Percentiles rank a stretch among this genome's conserved stretches.
Conservation (phyloP, 2,329 filamentous ascomycete genomes). For the Pseudogymnoascus sp. region DNA sequence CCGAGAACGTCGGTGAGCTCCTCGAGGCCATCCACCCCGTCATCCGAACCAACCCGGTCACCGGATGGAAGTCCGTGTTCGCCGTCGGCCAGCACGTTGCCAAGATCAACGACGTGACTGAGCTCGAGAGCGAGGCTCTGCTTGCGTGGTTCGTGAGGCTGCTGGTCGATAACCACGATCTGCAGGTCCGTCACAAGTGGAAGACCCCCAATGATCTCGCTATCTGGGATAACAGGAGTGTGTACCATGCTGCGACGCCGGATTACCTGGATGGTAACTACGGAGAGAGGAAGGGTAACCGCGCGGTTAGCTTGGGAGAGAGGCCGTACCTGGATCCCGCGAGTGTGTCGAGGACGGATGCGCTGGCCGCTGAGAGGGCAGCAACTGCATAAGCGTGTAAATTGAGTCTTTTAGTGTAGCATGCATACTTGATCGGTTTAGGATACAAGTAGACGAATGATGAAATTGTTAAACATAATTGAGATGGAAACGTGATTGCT, state of each 20-base stretch:
- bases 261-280: constrained; percentile 39
- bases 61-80: constrained; percentile 50
- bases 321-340: constrained; percentile 42
- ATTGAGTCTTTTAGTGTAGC: not conserved
- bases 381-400: not conserved
- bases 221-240: constrained; percentile 51
- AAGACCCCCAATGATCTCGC: constrained; percentile 32
- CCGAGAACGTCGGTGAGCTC: constrained; percentile 41
- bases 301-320: constrained; percentile 44
- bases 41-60: constrained; percentile 50
- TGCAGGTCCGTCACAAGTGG: constrained; percentile 40
- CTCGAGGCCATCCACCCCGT: constrained; percentile 47
- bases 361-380: constrained; percentile 23
- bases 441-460: not conserved
- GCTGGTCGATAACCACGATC: constrained; percentile 47
- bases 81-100: constrained; percentile 44
- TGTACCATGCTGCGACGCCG: constrained; percentile 47
- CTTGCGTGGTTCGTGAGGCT: constrained; percentile 45
- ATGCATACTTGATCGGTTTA: not conserved
- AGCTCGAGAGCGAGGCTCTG: constrained; percentile 41
- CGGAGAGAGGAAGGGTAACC: constrained; percentile 39
- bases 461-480: not conserved
- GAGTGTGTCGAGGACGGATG: constrained; percentile 38
- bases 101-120: constrained; percentile 43
- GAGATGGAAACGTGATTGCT: not conserved